Evolutionary conservation across 208 protist genomes (phyloP).

Genomic region (Wallacemonas sp.): DNA sequence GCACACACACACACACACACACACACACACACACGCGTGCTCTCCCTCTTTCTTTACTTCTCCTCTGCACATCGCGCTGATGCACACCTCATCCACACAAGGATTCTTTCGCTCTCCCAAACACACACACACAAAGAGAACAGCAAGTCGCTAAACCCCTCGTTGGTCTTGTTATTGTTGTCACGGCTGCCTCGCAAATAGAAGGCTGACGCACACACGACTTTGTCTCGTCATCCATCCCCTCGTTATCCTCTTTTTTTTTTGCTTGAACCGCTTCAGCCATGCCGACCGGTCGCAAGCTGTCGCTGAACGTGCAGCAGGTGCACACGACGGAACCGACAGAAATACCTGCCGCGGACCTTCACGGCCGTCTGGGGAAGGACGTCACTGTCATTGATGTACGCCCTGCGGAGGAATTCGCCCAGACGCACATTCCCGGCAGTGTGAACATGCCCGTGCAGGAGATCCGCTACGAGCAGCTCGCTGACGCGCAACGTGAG

Average conservation of each 20-base stretch:
- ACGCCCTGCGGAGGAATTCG: constrained; percentile 38
- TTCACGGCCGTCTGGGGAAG: constrained; percentile 3
- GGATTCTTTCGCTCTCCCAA: not conserved
- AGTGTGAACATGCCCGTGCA: constrained; percentile 43
- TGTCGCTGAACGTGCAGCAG: constrained; percentile 5
- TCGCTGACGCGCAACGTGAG: not conserved
- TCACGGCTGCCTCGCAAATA: not conserved
- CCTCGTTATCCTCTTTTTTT: not conserved
- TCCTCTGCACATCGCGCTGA: too few relatives aligned
- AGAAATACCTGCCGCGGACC: constrained; percentile 6
- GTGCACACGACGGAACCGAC: constrained; percentile 8
- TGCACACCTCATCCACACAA: too few relatives aligned
- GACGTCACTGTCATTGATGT: constrained; percentile 30
- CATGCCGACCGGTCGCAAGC: not conserved
- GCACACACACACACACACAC: not conserved
- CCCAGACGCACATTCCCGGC: constrained; percentile 21
- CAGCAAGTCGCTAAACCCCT: not conserved
- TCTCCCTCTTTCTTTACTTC: not conserved
- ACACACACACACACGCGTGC: not conserved
- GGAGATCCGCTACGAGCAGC: constrained; percentile 20
- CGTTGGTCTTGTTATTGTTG: not conserved
- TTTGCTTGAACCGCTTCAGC: not conserved
- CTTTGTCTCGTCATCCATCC: not conserved
- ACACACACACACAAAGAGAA: not conserved
- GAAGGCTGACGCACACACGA: not conserved